Base-by-base conservation (phyloP, 2,329 filamentous ascomycete genomes). In the Xylariomycetidae sp. region DNA sequence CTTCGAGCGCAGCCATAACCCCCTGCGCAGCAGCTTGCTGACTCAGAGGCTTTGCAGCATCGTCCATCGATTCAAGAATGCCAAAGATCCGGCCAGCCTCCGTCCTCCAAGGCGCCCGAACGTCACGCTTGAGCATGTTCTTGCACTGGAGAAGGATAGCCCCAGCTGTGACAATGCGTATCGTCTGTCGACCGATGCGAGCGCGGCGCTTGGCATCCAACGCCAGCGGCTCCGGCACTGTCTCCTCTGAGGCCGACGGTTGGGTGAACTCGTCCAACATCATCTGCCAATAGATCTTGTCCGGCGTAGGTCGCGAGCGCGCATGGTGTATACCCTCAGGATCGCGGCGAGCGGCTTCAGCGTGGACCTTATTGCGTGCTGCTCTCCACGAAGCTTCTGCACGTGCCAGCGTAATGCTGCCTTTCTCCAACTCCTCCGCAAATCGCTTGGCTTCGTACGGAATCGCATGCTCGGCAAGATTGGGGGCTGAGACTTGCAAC, bases 121-220 rank as follows among this genome's bases (percentile, higher is more conserved):
- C 82, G 50, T 90, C 85, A 12, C 85, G 77, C 60, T 88, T 89
- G 19, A 92, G 71, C 6, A 90, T 67, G 47, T 88, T 90, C 64
- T 92, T 92, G 57, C 81, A 82, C 32, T 87, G 86, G 10, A 90
- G 63, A 18, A 89, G 64, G 29, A 90, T 81, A 0, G 84, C 81
- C 1, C 82, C 83, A 4, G 82, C 74, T 1, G 82, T 83, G 15
- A 85, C 74, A 47, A 90, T 80, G 27, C 77, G 73, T 28, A 81
- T 60, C 1, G 77, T 68, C 37, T 77, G 67, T 17, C 61, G 56
- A 7, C 77, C 73, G 29, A 77, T 70, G 15, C 68, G 67, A 3
- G 63, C 58, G 25, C 86, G 73, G 12, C 85, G 81, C 33, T 69
- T 72, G 25, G 67, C 55, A 47, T 92, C 85, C 2, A 90, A 71